Evolutionary conservation across 306 rosid species (phyloP).

Genomic region (Albizia julibrissin): DNA sequence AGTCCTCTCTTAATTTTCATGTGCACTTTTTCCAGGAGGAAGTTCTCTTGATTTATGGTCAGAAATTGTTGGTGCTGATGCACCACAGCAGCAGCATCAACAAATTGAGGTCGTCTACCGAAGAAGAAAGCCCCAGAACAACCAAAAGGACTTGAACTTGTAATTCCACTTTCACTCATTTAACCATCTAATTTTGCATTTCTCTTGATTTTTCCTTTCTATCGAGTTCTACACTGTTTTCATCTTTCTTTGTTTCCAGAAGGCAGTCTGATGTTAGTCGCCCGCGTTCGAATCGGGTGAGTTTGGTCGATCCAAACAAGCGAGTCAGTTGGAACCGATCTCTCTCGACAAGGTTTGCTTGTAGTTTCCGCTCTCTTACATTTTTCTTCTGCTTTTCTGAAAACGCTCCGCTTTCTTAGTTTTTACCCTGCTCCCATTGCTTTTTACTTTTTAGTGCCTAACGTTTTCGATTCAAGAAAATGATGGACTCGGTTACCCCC

Average conservation of each 20-base stretch:
- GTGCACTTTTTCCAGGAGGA: slow-evolving; percentile 19
- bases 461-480: not conserved
- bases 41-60: slow-evolving; percentile 59
- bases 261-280: slow-evolving; percentile 27
- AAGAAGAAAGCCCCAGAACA: slow-evolving; percentile 54
- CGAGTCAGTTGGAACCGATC: slow-evolving; percentile 89
- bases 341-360: slow-evolving; percentile 76
- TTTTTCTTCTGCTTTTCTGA: not conserved
- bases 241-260: slow-evolving; percentile 34
- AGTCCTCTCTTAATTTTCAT: not conserved
- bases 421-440: not conserved
- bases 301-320: slow-evolving; percentile 59
- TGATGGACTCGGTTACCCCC: not conserved
- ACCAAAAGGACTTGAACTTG: slow-evolving; percentile 34
- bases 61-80: slow-evolving; percentile 46
- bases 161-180: slow-evolving; percentile 19
- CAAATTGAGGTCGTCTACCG: slow-evolving; percentile 54
- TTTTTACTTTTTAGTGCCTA: not conserved
- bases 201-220: not conserved
- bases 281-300: slow-evolving; percentile 41
- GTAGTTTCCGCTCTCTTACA: not conserved
- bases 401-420: not conserved
- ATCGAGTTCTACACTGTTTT: not conserved
- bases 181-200: not conserved
- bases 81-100: slow-evolving; percentile 29